Base-by-base conservation (phyloP, 83 land plant genomes). In the Thuja plicata region DNA sequence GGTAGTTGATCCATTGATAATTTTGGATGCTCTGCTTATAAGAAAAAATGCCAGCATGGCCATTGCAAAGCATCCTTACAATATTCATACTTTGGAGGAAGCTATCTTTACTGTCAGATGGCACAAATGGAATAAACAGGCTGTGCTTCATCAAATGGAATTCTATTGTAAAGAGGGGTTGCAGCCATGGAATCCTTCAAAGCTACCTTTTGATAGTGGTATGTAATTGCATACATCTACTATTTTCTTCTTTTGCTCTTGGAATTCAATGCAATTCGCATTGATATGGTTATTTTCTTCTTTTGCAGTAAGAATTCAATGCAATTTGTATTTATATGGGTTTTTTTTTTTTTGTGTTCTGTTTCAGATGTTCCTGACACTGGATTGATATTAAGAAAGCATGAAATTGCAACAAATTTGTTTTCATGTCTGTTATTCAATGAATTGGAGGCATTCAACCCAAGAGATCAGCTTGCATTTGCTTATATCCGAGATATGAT, bases 361-460 rank as follows among this genome's bases (percentile, higher is more conserved):
- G 77, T 13, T 57, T 84, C 91, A 95, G 96, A 95, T 91, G 97
- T 95, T n/a, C 97, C 97, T 30, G 96, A 95, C 87, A 93, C 92
- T 76, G 94, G 94, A 19, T 50, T 94, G 38, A 95, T 95, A 2
- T 9, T 94, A 27, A 90, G 97, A 83, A 94, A 88, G 87, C 97
- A 95, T 73, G 92, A 91, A 35, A 7, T 87, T 11, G 87, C 41
- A 9, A 94, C 92, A 88, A 93, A 94, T 37, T 90, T 93, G 1
- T 94, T 94, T 86, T 95, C 97, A 0, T 95, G 97, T 89, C 93
- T 95, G 1, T n/a, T 94, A 87, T 95, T 95, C 91, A 95, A 94
- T 73, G 97, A 95, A 78, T 76, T 95, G 79, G 94, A 94, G 60
- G 94, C 89, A 3, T 95, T 95, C 86, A 95, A 94, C 85, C 95